Conservation (phyloP, 2,329 filamentous ascomycete species). For the Cordyceps tenuipes region DNA sequence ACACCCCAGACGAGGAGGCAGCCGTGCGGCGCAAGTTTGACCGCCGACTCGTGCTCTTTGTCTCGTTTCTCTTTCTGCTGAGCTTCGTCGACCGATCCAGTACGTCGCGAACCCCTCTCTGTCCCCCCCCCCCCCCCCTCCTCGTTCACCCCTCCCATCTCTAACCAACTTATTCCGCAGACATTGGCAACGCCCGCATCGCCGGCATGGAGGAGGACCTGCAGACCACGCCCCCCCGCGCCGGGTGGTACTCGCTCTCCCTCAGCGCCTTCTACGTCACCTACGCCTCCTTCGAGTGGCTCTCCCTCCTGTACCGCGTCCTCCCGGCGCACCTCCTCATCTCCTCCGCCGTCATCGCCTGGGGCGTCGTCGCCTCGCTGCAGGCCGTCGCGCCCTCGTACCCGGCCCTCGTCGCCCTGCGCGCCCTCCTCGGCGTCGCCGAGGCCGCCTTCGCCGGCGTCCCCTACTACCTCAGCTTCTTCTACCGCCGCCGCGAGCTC, state of each 20-base stretch:
- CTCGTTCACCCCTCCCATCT: too few species aligned
- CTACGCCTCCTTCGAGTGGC: slow-evolving; percentile 58
- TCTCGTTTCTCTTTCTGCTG: slow-evolving; percentile 75
- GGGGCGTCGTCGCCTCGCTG: slow-evolving; percentile 71
- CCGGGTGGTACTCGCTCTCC: slow-evolving; percentile 51
- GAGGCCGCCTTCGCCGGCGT: slow-evolving; percentile 59
- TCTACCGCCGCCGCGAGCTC: slow-evolving; percentile 61
- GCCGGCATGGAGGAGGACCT: slow-evolving; percentile 57
- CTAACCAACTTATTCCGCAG: slow-evolving; percentile 23
- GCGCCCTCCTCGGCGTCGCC: slow-evolving; percentile 51
- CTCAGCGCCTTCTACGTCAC: slow-evolving; percentile 54
- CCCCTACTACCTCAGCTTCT: slow-evolving; percentile 57
- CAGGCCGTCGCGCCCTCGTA: slow-evolving; percentile 61
- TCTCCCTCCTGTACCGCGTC: slow-evolving; percentile 53
- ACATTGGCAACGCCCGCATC: slow-evolving; percentile 55
- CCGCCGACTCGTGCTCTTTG: slow-evolving; percentile 66
- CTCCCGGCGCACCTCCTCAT: slow-evolving; percentile 54
- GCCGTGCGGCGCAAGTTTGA: slow-evolving; percentile 69
- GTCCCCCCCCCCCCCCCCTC: too few species aligned
- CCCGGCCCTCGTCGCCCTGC: slow-evolving; percentile 45
- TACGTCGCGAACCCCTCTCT: slow-evolving; percentile 30
- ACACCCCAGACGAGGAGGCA: slow-evolving; percentile 61
- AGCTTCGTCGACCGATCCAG: slow-evolving; percentile 82
- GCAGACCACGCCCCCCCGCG: slow-evolving; percentile 36
- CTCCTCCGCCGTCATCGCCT: slow-evolving; percentile 58